phyloP scores from a whole-genome alignment of 148 eudicot species.

The Persicaria tinctoria region DNA sequence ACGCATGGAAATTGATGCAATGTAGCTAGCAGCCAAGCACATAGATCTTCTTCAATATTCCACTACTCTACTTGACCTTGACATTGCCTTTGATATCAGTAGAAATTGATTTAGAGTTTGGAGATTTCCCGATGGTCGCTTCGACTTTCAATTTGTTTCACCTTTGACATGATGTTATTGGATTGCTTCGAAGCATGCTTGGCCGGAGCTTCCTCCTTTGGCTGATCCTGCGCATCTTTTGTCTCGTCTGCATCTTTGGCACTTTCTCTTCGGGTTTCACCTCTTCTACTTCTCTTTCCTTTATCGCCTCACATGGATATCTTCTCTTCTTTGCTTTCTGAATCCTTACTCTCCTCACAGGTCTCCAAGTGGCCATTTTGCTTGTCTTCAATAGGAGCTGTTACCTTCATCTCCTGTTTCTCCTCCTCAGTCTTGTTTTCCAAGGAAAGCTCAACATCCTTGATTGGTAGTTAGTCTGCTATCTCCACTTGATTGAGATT shows the following conservation, averaged over 20 bases:
- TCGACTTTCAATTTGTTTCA: constrained; percentile 80
- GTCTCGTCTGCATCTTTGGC: constrained; percentile 20
- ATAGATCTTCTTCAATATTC: too few relatives aligned
- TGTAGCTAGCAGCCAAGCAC: too few relatives aligned
- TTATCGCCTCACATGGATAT: constrained; percentile 18
- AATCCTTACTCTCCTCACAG: constrained; percentile 18
- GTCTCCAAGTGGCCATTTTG: constrained; percentile 30
- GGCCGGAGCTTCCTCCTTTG: constrained; percentile 33
- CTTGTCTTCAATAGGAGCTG: constrained; percentile 17
- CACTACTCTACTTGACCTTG: constrained; percentile 25
- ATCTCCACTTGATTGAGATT: too few relatives aligned
- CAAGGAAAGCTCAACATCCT: too few relatives aligned
- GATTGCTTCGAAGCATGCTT: constrained; percentile 61
- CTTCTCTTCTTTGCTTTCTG: constrained; percentile 13
- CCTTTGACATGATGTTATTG: constrained; percentile 52
- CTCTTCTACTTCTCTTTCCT: constrained; percentile 22
- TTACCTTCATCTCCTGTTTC: too few relatives aligned
- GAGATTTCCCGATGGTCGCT: constrained; percentile 79
- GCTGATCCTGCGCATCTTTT: constrained; percentile 11
- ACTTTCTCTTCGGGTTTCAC: constrained; percentile 9
- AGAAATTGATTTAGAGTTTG: constrained; percentile 45
- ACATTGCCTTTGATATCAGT: constrained; percentile 50
- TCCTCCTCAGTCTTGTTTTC: too few relatives aligned
- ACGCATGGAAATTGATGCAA: too few relatives aligned
- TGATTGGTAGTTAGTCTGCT: too few relatives aligned